Base-by-base conservation (phyloP, 805 yeast genomes). In the Kluyveromyces dobzhanskii region DNA sequence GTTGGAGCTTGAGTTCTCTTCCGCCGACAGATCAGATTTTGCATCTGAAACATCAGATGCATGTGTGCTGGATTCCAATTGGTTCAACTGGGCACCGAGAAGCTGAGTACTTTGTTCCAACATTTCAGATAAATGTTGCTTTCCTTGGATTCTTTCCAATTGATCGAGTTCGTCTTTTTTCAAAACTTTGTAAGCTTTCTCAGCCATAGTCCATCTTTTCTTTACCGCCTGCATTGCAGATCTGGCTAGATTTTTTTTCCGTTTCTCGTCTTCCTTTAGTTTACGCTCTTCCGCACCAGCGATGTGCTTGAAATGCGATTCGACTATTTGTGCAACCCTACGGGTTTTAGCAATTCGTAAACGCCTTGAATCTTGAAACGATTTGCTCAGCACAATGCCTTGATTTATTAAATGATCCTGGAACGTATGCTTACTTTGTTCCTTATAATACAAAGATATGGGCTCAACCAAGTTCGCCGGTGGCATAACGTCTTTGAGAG, bases 141-240 rank as follows among this genome's bases (percentile, higher is more conserved):
- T 83, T 28, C 97, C 95, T 52, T 81, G 78, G 8, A 75, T 73
- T 39, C 84, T 75, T 54, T 86, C 81, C 50, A 81, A 71, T 47
- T 84, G 88, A 49, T 85, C 95, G 43, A 73, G 80, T 48, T 83
- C 85, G 44, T 80, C 76, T 34, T 80, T 79, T 54, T 84, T 92
- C 43, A 84, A 66, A 12, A 78, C 82, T 35, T 69, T 70, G 54
- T 74, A 80, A 1, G 85, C 94, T 56, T 84, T 86, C 45, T 80
- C 85, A 2, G 97, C 98, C 35, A 87, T 70, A 17, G 71, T 65
- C 99, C 99, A 92, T 53, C 92, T 78, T 57, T 80, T 86, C 60
- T 81, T 81, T 9, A 92, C 96, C 32, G 87, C 86, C 50, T 76
- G 80, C 1, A 84, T 82, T 0, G 94, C 83, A 35, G 79, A 71